Conservation (phyloP, 768 basidiomycete genomes). For the Agaricus subrufescens region DNA sequence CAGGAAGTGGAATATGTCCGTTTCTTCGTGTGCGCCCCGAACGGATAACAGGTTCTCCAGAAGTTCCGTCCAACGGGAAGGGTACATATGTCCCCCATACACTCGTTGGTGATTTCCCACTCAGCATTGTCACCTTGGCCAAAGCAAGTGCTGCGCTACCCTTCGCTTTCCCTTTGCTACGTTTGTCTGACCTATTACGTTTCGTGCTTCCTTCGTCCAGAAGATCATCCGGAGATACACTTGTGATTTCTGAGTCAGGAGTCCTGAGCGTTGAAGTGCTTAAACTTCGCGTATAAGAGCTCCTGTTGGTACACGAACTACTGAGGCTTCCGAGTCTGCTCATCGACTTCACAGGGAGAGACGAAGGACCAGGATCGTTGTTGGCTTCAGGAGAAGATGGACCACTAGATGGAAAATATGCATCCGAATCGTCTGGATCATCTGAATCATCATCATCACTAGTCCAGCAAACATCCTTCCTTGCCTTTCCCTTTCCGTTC, state of each 20-base stretch:
- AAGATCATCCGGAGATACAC: not conserved
- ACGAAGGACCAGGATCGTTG: constrained; percentile 2
- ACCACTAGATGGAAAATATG: constrained; percentile 19
- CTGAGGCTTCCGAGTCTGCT: not conserved
- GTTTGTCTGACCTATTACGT: not conserved
- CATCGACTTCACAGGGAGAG: constrained; percentile 9
- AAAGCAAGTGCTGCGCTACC: constrained; percentile 29
- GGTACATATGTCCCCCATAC: constrained; percentile 4
- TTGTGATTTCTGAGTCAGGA: not conserved
- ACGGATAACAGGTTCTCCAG: not conserved
- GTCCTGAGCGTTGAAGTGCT: constrained; percentile 15
- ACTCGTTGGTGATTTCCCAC: constrained; percentile 14
- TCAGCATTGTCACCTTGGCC: constrained; percentile 23
- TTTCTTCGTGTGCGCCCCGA: constrained; percentile 24
- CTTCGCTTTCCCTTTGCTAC: constrained; percentile 26
- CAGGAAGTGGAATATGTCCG: constrained; percentile 35
- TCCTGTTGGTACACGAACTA: not conserved
- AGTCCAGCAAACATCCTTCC: not conserved
- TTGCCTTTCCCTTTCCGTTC: not conserved
- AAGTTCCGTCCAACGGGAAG: not conserved
- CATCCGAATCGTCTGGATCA: constrained; percentile 24
- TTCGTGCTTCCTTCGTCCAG: constrained; percentile 15
- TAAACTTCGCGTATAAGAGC: constrained; percentile 13
- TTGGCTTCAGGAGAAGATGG: constrained; percentile 17
- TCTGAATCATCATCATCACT: constrained; percentile 16